phyloP scores from a whole-genome alignment of 2,329 filamentous ascomycete species.

The Eutypella sp. region DNA sequence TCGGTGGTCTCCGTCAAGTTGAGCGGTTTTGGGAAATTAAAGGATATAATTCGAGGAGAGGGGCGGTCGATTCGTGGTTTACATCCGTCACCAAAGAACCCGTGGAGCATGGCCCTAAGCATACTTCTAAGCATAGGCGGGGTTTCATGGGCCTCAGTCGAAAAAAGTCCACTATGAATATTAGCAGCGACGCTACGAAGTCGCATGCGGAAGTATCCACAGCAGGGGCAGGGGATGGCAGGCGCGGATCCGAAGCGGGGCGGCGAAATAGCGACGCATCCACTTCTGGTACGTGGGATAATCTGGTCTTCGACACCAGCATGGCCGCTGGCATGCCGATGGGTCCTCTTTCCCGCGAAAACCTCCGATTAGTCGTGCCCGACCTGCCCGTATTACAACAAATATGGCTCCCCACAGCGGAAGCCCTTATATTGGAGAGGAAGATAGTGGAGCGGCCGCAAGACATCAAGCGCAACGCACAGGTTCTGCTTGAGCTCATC shows the following conservation, averaged over 20 bases:
- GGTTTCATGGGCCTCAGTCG: slow-evolving; percentile 50
- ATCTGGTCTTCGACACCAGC: slow-evolving; percentile 54
- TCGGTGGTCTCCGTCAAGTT: slow-evolving; percentile 59
- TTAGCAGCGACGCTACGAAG: slow-evolving; percentile 28
- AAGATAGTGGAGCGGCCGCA: slow-evolving; percentile 52
- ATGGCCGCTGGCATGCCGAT: slow-evolving; percentile 59
- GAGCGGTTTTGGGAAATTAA: slow-evolving; percentile 63
- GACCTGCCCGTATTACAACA: slow-evolving; percentile 55
- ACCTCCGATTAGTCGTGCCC: slow-evolving; percentile 44
- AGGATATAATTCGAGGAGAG: slow-evolving; percentile 56
- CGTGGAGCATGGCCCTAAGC: slow-evolving; percentile 39
- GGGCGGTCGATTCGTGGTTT: slow-evolving; percentile 58
- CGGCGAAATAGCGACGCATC: slow-evolving; percentile 25
- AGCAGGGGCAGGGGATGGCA: slow-evolving; percentile 13
- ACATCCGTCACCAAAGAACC: slow-evolving; percentile 43
- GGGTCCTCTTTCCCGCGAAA: slow-evolving; percentile 46
- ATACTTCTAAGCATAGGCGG: slow-evolving; percentile 44
- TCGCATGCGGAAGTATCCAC: slow-evolving; percentile 8
- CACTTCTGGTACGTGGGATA: slow-evolving; percentile 23
- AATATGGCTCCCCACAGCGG: slow-evolving; percentile 59
- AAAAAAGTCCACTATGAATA: slow-evolving; percentile 47
- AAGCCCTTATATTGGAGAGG: slow-evolving; percentile 55
- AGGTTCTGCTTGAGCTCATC: slow-evolving; percentile 60
- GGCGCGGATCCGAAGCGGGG: slow-evolving; percentile 24
- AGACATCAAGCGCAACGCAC: slow-evolving; percentile 59